phyloP scores from a whole-genome alignment of 2,329 filamentous ascomycete species.

The Diaporthe ampelina region DNA sequence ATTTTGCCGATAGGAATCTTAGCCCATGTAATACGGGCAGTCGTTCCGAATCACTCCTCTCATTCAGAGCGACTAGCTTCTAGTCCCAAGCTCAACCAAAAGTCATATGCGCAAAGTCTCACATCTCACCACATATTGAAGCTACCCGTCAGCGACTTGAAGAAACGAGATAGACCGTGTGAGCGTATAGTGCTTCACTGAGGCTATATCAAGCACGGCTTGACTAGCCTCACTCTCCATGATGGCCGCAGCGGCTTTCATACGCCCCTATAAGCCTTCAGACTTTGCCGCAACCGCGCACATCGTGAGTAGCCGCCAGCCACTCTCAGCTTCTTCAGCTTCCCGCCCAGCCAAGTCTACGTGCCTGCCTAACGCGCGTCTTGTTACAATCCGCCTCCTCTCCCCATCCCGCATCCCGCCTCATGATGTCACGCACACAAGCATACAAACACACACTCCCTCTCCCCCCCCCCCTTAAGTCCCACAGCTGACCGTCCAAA shows the following conservation, averaged over 20 bases:
- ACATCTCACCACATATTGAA: not conserved
- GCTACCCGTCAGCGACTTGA: not conserved
- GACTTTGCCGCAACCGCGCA: constrained; percentile 8
- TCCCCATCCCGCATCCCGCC: not conserved
- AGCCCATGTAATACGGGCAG: not conserved
- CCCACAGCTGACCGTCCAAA: not conserved
- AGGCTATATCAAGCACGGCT: not conserved
- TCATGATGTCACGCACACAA: not conserved
- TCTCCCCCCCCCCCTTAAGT: not conserved
- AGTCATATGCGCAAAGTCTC: not conserved
- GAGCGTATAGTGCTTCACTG: not conserved
- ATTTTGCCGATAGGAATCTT: not conserved
- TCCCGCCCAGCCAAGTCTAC: not conserved
- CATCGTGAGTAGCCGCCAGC: constrained; percentile 3
- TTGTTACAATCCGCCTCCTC: not conserved
- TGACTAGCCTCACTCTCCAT: not conserved
- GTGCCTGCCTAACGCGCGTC: no score
- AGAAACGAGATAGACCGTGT: not conserved
- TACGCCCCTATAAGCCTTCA: constrained; percentile 14
- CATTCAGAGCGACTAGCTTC: not conserved
- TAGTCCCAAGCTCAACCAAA: not conserved
- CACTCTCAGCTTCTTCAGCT: not conserved
- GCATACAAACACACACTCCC: no score
- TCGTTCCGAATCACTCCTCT: not conserved
- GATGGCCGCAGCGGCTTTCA: constrained; percentile 9